Conservation (phyloP, 441 rosid genomes). For the Adansonia rubrostipa region DNA sequence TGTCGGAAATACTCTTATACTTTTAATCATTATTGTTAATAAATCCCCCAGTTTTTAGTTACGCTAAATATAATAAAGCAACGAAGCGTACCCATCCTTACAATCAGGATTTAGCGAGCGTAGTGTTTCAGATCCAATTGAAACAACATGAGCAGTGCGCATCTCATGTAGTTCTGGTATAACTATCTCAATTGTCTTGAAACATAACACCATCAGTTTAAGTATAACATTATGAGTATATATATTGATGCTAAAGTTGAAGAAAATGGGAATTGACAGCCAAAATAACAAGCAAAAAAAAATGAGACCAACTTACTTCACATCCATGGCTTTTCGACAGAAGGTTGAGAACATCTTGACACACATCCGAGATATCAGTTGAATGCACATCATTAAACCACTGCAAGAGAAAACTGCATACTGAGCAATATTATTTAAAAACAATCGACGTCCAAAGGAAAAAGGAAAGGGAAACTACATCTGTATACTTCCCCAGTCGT, state of each 20-base stretch:
- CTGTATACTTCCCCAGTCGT: constrained; percentile 76
- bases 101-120: constrained; percentile 54
- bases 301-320: constrained; percentile 55
- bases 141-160: constrained; percentile 78
- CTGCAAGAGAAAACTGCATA: constrained; percentile 47
- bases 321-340: constrained; percentile 70
- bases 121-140: constrained; percentile 64
- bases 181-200: constrained; percentile 74
- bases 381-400: constrained; percentile 91
- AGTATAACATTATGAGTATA: constrained; percentile 5
- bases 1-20: constrained; percentile 16
- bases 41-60: background rate
- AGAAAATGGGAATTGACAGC: constrained; percentile 14
- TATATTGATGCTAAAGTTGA: background rate
- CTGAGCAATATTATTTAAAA: constrained; percentile 19
- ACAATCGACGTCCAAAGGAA: too few relatives aligned
- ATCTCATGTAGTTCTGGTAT: constrained; percentile 86
- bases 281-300: background rate
- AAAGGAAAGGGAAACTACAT: constrained; percentile 44
- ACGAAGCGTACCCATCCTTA: constrained; percentile 67
- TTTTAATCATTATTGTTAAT: background rate
- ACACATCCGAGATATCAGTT: constrained; percentile 71
- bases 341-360: constrained; percentile 71
- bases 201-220: constrained; percentile 23
- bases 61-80: constrained; percentile 11